These are phyloP conservation scores for Thalia dealbata DNA, from an alignment of 176 grass and related monocot species.

Conservation along the genomic window DNA sequence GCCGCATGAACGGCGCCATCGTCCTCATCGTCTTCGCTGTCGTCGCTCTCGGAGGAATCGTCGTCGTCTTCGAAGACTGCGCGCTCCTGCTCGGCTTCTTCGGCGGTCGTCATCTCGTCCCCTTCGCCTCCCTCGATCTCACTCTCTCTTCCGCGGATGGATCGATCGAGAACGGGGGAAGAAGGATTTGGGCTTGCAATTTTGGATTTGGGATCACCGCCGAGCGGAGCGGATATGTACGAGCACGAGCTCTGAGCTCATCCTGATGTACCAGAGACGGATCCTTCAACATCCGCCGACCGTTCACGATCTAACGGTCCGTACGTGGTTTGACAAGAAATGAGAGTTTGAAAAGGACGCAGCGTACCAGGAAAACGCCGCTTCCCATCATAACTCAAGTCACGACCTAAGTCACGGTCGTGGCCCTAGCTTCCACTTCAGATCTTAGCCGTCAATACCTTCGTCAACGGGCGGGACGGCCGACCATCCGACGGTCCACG, in stretches of 20 bases:
- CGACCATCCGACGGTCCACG: neutral
- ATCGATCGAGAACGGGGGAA: neutral
- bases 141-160: neutral
- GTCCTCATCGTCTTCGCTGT: neutral
- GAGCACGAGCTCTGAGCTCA: neutral
- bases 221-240: neutral
- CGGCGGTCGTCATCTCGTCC: neutral
- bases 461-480: too few species aligned
- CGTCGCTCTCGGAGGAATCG: neutral
- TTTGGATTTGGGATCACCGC: neutral
- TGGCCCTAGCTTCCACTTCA: too few species aligned
- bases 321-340: neutral
- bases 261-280: neutral
- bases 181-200: neutral
- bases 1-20: neutral
- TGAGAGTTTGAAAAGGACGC: neutral
- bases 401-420: too few species aligned
- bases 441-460: too few species aligned
- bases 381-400: too few species aligned
- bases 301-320: neutral
- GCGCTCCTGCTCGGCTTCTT: conserved; percentile 10
- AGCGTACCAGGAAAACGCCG: neutral
- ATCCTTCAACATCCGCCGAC: neutral
- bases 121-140: neutral
- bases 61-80: conserved; percentile 1